Evolutionary conservation across 78 protist genomes (phyloP), one percentile per base, ranked within the genome.

Genomic region (Capsaspora owczarzaki): DNA sequence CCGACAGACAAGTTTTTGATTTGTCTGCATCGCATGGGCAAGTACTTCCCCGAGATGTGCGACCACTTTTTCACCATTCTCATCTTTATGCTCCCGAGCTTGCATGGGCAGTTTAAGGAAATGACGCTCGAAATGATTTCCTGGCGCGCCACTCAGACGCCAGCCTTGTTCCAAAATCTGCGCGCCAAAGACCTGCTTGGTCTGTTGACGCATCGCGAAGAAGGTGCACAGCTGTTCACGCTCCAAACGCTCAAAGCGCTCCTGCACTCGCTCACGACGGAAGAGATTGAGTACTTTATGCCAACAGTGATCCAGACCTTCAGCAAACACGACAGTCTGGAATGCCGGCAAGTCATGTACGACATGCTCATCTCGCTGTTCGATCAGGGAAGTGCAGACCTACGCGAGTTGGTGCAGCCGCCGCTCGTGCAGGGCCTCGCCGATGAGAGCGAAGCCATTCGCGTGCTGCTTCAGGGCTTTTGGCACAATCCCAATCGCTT

Each of bases 401-500:
- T 49, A 16, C 16, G n/a, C n/a, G n/a, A 20, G 56, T 16, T 49
- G 66, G 41, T 35, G 71, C 71, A 6, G 23, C 4, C 19, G n/a
- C 41, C 5, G 41, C 71, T 63, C 43, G 16, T 61, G 19, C 2
- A 6, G 31, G 74, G 78, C 22, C 40, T 83, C n/a, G 8, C 31
- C 12, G 86, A 83, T 22, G 68, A 49, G 40, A 27, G 49, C 31
- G 43, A 4, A 5, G 23, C 14, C 12, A 56, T 83, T 19, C 79
- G 86, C 31, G 49, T 2, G 38, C 2, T 2, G n/a, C 40, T 76
- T 25, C 41, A 49, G 43, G 53, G 61, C 47, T 83, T 77, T 41
- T 76, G 68, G 71, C 44, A 83, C 61, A 3, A 76, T 40, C 74
- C n/a, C 41, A 51, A 41, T 25, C 76, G 86, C 20, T 42, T 83